Evolutionary conservation across 345 rosid genomes (phyloP).

Genomic region (Rubroshorea leprosula): DNA sequence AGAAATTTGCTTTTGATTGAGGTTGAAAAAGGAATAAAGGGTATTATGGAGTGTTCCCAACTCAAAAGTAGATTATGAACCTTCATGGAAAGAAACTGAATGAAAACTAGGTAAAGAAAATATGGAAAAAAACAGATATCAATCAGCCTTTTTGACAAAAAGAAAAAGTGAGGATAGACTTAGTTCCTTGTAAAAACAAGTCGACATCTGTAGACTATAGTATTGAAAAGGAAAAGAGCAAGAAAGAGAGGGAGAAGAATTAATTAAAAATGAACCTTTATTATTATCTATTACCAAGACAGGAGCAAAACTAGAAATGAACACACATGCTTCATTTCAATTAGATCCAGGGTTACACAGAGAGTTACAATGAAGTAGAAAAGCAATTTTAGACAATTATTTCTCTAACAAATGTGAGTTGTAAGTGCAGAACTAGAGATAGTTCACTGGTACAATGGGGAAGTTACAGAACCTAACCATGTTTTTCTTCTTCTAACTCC

Average conservation of each 20-base stretch:
- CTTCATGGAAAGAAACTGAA: conserved; percentile 20
- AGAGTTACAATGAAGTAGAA: conserved; percentile 26
- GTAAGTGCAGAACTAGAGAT: conserved; percentile 21
- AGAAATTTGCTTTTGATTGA: conserved; percentile 14
- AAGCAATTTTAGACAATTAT: conserved; percentile 27
- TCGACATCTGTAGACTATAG: no score
- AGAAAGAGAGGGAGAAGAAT: no score
- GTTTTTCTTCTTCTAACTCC: conserved; percentile 23
- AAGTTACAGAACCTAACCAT: conserved; percentile 29
- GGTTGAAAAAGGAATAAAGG: conserved; percentile 13
- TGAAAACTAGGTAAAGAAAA: neutral
- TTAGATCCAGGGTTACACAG: conserved; percentile 30
- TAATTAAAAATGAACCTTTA: neutral
- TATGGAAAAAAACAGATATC: conserved; percentile 23
- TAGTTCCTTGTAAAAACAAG: no score
- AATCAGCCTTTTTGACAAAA: no score
- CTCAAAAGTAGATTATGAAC: conserved; percentile 19
- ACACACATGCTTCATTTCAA: conserved; percentile 29
- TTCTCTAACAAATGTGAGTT: conserved; percentile 25
- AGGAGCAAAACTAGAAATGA: neutral
- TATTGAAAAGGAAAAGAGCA: no score
- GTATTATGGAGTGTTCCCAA: conserved; percentile 10
- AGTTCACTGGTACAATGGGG: conserved; percentile 21
- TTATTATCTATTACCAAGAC: no score
- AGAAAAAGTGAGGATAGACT: no score